These are phyloP conservation scores for Penicillium hordei DNA, from an alignment of 2,329 filamentous ascomycete genomes.

Conservation along the genomic window DNA sequence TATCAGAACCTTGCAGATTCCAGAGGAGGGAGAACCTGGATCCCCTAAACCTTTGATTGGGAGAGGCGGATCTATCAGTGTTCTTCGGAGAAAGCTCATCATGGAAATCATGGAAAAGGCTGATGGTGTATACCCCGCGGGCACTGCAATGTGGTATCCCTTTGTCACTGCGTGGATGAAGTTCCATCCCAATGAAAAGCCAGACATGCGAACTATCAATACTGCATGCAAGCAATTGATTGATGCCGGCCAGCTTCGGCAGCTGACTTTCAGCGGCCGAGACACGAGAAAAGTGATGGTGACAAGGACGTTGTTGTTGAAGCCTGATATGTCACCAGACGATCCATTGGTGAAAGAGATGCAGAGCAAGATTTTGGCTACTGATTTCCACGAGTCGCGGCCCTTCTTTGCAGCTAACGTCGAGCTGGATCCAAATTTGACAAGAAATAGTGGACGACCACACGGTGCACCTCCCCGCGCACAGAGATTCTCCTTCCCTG, in stretches of 20 bases:
- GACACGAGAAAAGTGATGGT: slow-evolving; percentile 49
- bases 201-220: slow-evolving; percentile 55
- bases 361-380: slow-evolving; percentile 52
- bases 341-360: slow-evolving; percentile 50
- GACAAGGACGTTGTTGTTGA: slow-evolving; percentile 52
- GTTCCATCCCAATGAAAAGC: slow-evolving; percentile 44
- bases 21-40: not conserved
- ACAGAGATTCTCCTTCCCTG: slow-evolving; percentile 26
- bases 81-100: slow-evolving; percentile 52
- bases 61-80: slow-evolving; percentile 46
- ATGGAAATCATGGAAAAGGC: slow-evolving; percentile 55
- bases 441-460: slow-evolving; percentile 25
- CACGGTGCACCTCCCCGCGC: slow-evolving; percentile 8
- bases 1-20: not conserved
- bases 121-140: slow-evolving; percentile 57
- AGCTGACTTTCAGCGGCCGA: slow-evolving; percentile 53
- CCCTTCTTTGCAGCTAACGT: slow-evolving; percentile 48
- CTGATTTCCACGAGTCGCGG: slow-evolving; percentile 34
- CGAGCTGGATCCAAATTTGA: slow-evolving; percentile 39
- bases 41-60: slow-evolving; percentile 13
- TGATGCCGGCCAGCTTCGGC: slow-evolving; percentile 52
- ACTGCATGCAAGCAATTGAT: slow-evolving; percentile 52
- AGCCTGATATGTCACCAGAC: slow-evolving; percentile 47
- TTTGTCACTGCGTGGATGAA: slow-evolving; percentile 56
- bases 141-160: slow-evolving; percentile 56